These are phyloP conservation scores for Alternaria ethzedia DNA, from an alignment of 2,329 filamentous ascomycete species.

Conservation along the genomic window DNA sequence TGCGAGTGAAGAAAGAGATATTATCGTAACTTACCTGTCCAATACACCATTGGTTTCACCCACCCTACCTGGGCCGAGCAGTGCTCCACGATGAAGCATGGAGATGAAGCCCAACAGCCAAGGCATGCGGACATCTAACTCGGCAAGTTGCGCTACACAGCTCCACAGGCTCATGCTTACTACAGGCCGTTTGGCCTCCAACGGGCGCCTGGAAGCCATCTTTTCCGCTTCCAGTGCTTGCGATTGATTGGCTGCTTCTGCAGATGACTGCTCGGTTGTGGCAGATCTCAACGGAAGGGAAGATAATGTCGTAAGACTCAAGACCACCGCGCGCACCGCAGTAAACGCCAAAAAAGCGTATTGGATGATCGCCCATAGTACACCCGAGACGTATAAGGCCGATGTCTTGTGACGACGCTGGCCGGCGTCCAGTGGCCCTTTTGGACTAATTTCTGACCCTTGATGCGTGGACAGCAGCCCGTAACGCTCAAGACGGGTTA, in stretches of 20 bases:
- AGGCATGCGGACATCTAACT: slow-evolving; percentile 83
- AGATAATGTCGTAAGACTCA: slow-evolving; percentile 70
- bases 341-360: slow-evolving; percentile 60
- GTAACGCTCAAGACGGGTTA: slow-evolving; percentile 62
- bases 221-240: slow-evolving; percentile 34
- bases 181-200: slow-evolving; percentile 64
- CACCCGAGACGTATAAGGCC: slow-evolving; percentile 29
- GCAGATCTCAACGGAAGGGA: slow-evolving; percentile 66
- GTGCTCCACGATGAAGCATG: slow-evolving; percentile 74
- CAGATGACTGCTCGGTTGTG: slow-evolving; percentile 38
- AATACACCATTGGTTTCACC: slow-evolving; percentile 77
- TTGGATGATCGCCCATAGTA: slow-evolving; percentile 66
- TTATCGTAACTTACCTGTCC: slow-evolving; percentile 78
- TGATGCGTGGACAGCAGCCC: slow-evolving; percentile 57
- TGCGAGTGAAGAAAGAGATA: slow-evolving; percentile 34
- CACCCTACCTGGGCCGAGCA: slow-evolving; percentile 76
- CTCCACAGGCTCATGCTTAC: slow-evolving; percentile 79
- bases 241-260: slow-evolving; percentile 41
- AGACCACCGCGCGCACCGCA: slow-evolving; percentile 69
- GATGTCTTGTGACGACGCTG: slow-evolving; percentile 20
- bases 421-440: slow-evolving; percentile 22
- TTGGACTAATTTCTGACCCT: slow-evolving; percentile 30
- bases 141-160: slow-evolving; percentile 73
- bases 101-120: slow-evolving; percentile 82
- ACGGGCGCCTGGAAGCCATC: slow-evolving; percentile 41